Evolutionary conservation across 2,329 filamentous ascomycete genomes (phyloP).

Genomic region (Whalleya microplaca): DNA sequence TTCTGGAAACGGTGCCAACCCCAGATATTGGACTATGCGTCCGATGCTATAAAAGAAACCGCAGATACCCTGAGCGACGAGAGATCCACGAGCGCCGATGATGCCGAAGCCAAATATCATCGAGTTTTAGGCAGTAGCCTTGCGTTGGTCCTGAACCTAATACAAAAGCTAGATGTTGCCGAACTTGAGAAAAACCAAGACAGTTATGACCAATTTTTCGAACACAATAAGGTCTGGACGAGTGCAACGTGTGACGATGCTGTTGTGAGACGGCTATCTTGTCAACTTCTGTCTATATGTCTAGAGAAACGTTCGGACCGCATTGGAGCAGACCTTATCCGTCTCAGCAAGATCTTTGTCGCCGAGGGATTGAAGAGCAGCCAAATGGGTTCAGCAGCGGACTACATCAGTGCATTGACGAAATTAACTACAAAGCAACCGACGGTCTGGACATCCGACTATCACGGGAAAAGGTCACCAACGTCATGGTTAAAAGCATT

Average conservation of each 20-base stretch:
- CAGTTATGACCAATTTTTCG: conserved; percentile 69
- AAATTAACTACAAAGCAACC: conserved; percentile 67
- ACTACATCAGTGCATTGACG: conserved; percentile 70
- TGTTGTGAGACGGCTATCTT: conserved; percentile 54
- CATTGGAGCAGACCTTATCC: conserved; percentile 52
- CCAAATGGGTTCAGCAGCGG: conserved; percentile 74
- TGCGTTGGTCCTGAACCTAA: conserved; percentile 57
- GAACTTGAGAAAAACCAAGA: conserved; percentile 64
- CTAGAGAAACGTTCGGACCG: conserved; percentile 51
- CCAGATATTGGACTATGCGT: conserved; percentile 81
- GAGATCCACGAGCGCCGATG: conserved; percentile 79
- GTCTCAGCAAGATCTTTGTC: conserved; percentile 65
- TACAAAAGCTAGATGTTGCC: conserved; percentile 50
- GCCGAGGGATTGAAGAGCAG: conserved; percentile 72
- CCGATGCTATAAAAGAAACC: conserved; percentile 79
- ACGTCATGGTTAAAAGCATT: conserved; percentile 68
- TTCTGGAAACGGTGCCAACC: conserved; percentile 84
- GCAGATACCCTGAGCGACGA: conserved; percentile 85
- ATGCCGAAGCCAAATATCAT: conserved; percentile 83
- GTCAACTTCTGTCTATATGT: conserved; percentile 54
- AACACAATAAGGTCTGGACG: conserved; percentile 68
- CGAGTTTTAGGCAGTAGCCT: conserved; percentile 67
- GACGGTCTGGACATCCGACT: conserved; percentile 71
- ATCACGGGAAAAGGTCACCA: conserved; percentile 57
- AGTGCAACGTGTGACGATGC: conserved; percentile 66